Percentiles rank a stretch among this genome's conserved stretches.
phyloP scores from a whole-genome alignment of 2,329 filamentous ascomycete species.

The Botrytis galanthina region DNA sequence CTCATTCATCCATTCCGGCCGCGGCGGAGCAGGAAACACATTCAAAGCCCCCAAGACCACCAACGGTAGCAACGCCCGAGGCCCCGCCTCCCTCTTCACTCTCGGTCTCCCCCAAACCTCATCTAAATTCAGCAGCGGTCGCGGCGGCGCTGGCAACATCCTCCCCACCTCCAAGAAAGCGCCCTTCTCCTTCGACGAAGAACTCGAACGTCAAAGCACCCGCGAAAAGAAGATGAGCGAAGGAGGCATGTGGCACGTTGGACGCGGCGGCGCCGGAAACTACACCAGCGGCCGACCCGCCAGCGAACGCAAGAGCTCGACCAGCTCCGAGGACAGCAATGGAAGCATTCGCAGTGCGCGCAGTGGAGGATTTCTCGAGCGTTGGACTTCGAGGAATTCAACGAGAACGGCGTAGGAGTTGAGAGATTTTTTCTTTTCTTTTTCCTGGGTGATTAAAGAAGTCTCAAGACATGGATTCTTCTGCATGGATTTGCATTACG shows the following conservation, averaged over 20 bases:
- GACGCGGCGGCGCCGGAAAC: constrained; percentile 38
- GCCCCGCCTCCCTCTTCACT: constrained; percentile 36
- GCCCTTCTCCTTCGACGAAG: constrained; percentile 39
- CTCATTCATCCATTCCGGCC: constrained; percentile 34
- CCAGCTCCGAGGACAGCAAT: background rate
- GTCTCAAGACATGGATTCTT: background rate
- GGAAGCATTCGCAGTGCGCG: constrained; percentile 1
- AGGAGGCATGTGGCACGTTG: constrained; percentile 34
- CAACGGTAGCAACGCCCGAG: constrained; percentile 29
- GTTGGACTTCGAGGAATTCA: constrained; percentile 9
- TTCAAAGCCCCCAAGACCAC: constrained; percentile 36
- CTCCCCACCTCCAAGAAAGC: constrained; percentile 31
- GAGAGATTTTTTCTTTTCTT: fast-evolving
- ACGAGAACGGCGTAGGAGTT: background rate
- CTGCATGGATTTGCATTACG: background rate
- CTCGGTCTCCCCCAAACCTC: constrained; percentile 31
- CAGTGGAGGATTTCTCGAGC: constrained; percentile 9
- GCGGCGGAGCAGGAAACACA: constrained; percentile 38
- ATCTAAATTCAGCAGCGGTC: constrained; percentile 34
- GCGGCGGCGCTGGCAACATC: constrained; percentile 39
- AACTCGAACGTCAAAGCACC: constrained; percentile 34
- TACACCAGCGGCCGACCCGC: background rate
- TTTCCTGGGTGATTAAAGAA: background rate
- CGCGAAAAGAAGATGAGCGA: constrained; percentile 33
- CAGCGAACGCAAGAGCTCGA: constrained; percentile 15